phyloP scores from a whole-genome alignment of 768 basidiomycete species.

The Suillus brevipes region DNA sequence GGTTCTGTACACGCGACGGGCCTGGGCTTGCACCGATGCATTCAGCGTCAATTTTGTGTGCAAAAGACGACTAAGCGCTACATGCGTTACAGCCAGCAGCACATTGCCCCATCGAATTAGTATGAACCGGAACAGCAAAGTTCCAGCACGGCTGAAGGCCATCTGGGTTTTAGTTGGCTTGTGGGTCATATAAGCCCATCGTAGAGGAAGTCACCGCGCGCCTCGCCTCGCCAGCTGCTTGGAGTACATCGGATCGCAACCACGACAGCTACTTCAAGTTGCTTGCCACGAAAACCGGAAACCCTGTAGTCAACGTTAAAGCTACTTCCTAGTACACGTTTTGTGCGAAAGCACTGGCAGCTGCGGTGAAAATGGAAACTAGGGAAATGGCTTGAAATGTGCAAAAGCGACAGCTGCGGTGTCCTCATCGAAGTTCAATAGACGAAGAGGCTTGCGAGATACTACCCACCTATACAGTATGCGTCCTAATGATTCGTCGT shows the following conservation, averaged over 20 bases:
- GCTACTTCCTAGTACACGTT: constrained; percentile 14
- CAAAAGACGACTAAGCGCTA: not conserved
- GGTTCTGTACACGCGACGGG: not conserved
- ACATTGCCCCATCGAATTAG: no score
- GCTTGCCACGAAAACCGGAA: not conserved
- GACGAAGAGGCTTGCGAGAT: not conserved
- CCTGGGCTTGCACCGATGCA: not conserved
- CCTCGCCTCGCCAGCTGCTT: not conserved
- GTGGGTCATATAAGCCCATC: not conserved
- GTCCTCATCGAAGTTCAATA: not conserved
- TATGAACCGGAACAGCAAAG: not conserved
- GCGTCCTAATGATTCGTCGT: not conserved
- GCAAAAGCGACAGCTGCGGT: no score
- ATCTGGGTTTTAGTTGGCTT: not conserved
- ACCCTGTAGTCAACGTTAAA: constrained; percentile 24
- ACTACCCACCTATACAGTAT: no score
- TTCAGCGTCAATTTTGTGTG: not conserved
- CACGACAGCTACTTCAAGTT: constrained; percentile 7
- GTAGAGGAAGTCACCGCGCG: not conserved
- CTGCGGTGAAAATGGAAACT: not conserved
- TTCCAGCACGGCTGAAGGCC: not conserved
- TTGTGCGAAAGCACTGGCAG: constrained; percentile 38
- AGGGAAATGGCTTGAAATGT: not conserved
- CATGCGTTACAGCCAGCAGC: constrained; percentile 2
- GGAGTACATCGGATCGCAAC: not conserved